phyloP scores from a whole-genome alignment of 225 moss, liverwort and hornwort species.

The Climacium dendroides region DNA sequence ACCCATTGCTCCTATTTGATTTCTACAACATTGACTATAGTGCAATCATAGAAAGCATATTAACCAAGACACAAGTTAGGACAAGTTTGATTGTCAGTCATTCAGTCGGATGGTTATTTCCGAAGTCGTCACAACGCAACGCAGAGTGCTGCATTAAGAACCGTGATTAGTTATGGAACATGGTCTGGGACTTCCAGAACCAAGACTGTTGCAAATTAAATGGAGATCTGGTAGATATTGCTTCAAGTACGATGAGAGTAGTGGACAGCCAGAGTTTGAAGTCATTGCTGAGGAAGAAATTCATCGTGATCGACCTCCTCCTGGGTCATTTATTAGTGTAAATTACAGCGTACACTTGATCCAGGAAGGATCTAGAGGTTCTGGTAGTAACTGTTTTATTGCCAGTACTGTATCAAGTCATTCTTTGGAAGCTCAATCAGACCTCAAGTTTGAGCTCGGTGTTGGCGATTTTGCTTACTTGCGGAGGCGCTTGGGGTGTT shows the following conservation, averaged over 20 bases:
- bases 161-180: constrained; percentile 36
- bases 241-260: constrained; percentile 9
- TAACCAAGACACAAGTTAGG: too few species aligned
- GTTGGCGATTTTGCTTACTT: constrained; percentile 41
- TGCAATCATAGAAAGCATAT: too few species aligned
- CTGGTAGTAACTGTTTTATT: neutral
- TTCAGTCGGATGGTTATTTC: constrained; percentile 52
- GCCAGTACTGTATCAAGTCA: neutral
- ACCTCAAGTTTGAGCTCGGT: constrained; percentile 84
- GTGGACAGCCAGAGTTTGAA: constrained; percentile 4
- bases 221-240: neutral
- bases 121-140: constrained; percentile 78
- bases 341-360: constrained; percentile 45
- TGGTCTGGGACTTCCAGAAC: constrained; percentile 52
- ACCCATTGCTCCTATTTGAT: too few species aligned
- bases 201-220: constrained; percentile 11
- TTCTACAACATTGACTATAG: too few species aligned
- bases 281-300: constrained; percentile 21
- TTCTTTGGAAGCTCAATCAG: constrained; percentile 45
- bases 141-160: constrained; percentile 78
- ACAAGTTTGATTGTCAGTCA: constrained; percentile 32
- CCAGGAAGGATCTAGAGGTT: neutral
- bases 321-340: constrained; percentile 63
- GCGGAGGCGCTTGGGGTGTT: constrained; percentile 35
- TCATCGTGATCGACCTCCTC: constrained; percentile 43